Percentiles rank a stretch among this genome's conserved stretches.
phyloP scores from a whole-genome alignment of 2,329 filamentous ascomycete genomes.

The Fusarium sp. region DNA sequence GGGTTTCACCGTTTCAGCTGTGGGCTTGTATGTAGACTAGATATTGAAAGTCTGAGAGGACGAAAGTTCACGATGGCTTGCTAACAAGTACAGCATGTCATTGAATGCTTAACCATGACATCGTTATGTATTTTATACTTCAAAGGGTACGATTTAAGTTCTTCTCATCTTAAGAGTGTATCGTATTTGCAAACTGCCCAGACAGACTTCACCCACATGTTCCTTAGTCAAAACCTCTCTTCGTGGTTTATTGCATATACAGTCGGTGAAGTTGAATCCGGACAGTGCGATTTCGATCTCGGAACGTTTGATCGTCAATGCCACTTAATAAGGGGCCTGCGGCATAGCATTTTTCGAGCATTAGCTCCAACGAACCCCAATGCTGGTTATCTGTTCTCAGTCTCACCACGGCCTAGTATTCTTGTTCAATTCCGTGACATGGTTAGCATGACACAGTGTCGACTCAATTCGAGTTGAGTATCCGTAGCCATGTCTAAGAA shows the following conservation, averaged over 20 bases:
- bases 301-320: constrained; percentile 41
- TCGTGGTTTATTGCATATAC: background rate
- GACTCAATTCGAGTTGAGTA: constrained; percentile 17
- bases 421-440: constrained; percentile 8
- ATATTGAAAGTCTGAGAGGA: constrained; percentile 5
- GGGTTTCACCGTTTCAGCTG: constrained; percentile 34
- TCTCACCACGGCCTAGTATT: constrained; percentile 17
- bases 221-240: background rate
- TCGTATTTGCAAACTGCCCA: background rate
- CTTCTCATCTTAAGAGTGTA: background rate
- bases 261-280: constrained; percentile 15
- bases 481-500: constrained; percentile 17
- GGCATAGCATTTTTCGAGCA: constrained; percentile 18
- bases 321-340: constrained; percentile 41
- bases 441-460: constrained; percentile 36
- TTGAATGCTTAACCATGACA: background rate
- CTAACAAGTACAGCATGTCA: background rate
- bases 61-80: background rate
- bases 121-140: background rate
- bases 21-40: background rate
- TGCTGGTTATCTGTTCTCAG: background rate
- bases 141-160: background rate
- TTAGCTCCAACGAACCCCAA: constrained; percentile 6
- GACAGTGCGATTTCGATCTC: constrained; percentile 37
- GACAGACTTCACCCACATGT: background rate